Conservation (phyloP, 2,329 filamentous ascomycete species). For the Phaeosphaeriaceae sp. region DNA sequence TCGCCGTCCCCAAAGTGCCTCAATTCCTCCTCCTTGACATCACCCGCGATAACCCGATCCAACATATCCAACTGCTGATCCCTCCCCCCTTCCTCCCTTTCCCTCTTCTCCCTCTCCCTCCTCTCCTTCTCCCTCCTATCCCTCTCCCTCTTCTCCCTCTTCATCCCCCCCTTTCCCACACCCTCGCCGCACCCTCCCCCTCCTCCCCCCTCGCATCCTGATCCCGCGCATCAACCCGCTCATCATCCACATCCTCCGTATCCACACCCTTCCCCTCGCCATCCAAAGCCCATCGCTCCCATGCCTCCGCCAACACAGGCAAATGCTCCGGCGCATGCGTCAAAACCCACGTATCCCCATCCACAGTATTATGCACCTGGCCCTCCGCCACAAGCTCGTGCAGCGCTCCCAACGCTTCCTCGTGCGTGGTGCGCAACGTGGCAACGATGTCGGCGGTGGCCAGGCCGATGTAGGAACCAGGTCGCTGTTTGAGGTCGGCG, state of each 20-base stretch:
- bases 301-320: no score
- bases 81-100: constrained; percentile 32
- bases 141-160: no score
- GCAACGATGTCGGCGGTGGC: constrained; percentile 10
- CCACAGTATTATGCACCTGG: constrained; percentile 22
- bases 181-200: no score
- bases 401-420: neutral
- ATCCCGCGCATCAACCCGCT: no score
- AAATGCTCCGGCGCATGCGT: constrained; percentile 24
- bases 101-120: neutral
- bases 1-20: constrained; percentile 13
- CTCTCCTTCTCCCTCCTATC: constrained; percentile 26
- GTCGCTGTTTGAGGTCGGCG: constrained; percentile 16
- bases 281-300: no score
- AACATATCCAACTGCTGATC: constrained; percentile 17
- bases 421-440: constrained; percentile 1
- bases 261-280: no score
- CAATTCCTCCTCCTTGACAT: constrained; percentile 19
- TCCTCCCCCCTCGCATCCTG: no score
- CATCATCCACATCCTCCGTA: no score
- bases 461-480: constrained; percentile 28
- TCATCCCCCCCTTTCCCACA: no score
- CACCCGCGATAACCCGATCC: constrained; percentile 19
- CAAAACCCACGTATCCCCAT: constrained; percentile 24
- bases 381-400: constrained; percentile 6